These are phyloP conservation scores for Lentinula detonsa DNA, from an alignment of 768 basidiomycete genomes.

Conservation along the genomic window DNA sequence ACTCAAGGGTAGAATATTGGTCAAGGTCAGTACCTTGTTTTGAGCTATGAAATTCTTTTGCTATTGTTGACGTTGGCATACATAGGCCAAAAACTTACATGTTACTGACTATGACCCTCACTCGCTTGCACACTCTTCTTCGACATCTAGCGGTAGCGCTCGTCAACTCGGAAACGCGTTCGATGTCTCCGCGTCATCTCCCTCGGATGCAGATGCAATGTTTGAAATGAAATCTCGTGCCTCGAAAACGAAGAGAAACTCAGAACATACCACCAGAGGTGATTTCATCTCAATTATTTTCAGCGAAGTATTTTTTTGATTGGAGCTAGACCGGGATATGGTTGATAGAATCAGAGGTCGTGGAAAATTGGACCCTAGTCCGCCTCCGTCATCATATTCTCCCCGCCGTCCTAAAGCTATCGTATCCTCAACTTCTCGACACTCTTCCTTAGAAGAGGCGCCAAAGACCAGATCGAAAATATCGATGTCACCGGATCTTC, in stretches of 20 bases:
- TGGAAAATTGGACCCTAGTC: slow-evolving; percentile 17
- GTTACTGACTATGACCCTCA: slow-evolving; percentile 21
- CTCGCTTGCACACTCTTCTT: background rate
- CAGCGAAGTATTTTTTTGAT: slow-evolving; percentile 3
- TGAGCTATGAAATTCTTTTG: slow-evolving; percentile 1
- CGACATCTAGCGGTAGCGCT: background rate
- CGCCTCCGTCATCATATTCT: slow-evolving; percentile 5
- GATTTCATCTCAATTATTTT: slow-evolving; percentile 6
- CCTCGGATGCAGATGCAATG: slow-evolving; percentile 31
- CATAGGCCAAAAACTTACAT: slow-evolving; percentile 73
- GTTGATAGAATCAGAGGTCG: slow-evolving; percentile 35
- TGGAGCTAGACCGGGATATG: slow-evolving; percentile 32
- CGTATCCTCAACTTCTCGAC: background rate
- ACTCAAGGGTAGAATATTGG: slow-evolving; percentile 69
- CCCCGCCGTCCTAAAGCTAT: background rate
- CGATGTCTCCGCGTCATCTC: slow-evolving; percentile 15
- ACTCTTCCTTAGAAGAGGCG: background rate
- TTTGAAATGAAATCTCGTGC: background rate
- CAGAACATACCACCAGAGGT: slow-evolving; percentile 11
- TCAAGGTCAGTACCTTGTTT: slow-evolving; percentile 54
- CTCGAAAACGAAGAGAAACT: slow-evolving; percentile 13
- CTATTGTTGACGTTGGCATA: slow-evolving; percentile 16
- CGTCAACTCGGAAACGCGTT: background rate
- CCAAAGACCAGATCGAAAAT: slow-evolving; percentile 53
- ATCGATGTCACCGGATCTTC: slow-evolving; percentile 80